Evolutionary conservation across 306 rosid genomes (phyloP), one percentile per base, ranked within the genome.

Genomic region (Leucaena leucocephala): DNA sequence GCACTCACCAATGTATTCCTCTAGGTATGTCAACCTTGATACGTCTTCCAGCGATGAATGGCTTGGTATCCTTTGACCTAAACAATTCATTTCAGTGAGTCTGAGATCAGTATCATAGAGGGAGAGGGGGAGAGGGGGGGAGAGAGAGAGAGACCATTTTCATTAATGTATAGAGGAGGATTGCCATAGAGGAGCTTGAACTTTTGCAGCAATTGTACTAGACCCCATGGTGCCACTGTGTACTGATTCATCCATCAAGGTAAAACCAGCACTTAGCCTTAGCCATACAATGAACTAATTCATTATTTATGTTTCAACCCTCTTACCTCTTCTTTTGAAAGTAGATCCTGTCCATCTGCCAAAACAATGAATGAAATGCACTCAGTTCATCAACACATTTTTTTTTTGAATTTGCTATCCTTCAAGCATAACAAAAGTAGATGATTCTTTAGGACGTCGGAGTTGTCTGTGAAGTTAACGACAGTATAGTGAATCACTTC

Each of bases 111-210:
- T 54, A 54, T 27, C 27, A 27, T 27, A 27, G 27, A 27, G 27
- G 27, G 27, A 27, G 27, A 27, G 27, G 27, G 27, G 27, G 27
- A 27, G n/a, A n/a, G 74, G 80, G 76, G 80, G 67, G 8, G 45
- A 33, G 84, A 49, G 71, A 38, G 84, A 59, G 76, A 83, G 74
- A 79, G 58, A 93, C 96, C 96, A 80, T 93, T 93, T 85, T 91
- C 97, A 74, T 82, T 78, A 49, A 93, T 75, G 79, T 81, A 91
- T 5, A 82, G 33, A 40, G 88, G 87, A 50, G 91, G 96, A 76
- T 89, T 93, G 61, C 89, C 89, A 81, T 93, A 93, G 49, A 16
- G 83, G 77, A 83, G 76, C 87, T 83, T 91, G 62, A 93, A 15
- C 45, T 67, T 81, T 11, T 87, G 86, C 76, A 93, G 58, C 43